Evolutionary conservation across 2,329 filamentous ascomycete species (phyloP), one percentile per base, ranked within the genome.

Genomic region (Coleophoma eucalyptorum): DNA sequence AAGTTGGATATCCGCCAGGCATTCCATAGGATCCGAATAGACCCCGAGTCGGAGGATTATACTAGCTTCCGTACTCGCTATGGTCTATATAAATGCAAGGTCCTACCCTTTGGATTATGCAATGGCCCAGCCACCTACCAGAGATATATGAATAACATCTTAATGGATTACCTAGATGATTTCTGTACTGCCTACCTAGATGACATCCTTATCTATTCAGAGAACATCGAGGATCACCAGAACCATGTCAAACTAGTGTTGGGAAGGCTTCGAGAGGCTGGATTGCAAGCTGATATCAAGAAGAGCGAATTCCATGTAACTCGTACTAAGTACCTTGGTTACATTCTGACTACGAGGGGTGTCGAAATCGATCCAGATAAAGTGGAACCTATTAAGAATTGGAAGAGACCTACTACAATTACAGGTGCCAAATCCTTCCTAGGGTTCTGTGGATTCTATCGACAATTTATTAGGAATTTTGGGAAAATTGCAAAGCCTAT

Each of bases 371-470:
- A 54, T 43, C 48, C 37, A 8, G 44, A 53, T 15, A 55, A 55
- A 32, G 32, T n/a, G n/a, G n/a, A n/a, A n/a, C n/a, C n/a, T n/a
- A n/a, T n/a, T n/a, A n/a, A n/a, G n/a, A n/a, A n/a, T 51, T 8
- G n/a, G 34, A 16, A 35, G 3, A 11, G 13, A 2, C 43, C 6
- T 10, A 38, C 5, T 12, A 38, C 20, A 38, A 12, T 50, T 6
- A 52, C 43, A 40, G 40, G 21, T 12, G 42, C 46, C 5, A n/a
- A n/a, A n/a, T n/a, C n/a, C n/a, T n/a, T n/a, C n/a, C n/a, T n/a
- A n/a, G n/a, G n/a, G n/a, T n/a, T 57, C 31, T 55, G 20, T 32
- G 52, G 53, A 16, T 57, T 55, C 43, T 57, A 55, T 43, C n/a
- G 46, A 1, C 42, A 42, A 12, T 54, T 54, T 49, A 56, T 56